A percentile compares a stretch with the other conserved stretches of the same genome.
Evolutionary conservation across 306 rosid species (phyloP).

Genomic region (Dalbergia cochinchinensis): DNA sequence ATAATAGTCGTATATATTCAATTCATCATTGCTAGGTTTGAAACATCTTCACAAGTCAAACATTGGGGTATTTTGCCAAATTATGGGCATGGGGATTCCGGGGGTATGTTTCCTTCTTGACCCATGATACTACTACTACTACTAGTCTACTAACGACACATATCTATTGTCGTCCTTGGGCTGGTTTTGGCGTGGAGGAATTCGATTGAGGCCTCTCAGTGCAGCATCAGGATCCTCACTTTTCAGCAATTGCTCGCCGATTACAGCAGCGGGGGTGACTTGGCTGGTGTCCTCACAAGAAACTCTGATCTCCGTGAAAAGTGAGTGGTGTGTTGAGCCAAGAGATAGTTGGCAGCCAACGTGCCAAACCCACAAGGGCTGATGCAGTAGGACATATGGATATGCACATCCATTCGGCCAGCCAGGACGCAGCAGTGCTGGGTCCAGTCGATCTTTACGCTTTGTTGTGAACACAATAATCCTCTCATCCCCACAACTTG

Average conservation of each 20-base stretch:
- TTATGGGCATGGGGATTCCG: too few relatives aligned
- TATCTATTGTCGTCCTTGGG: not conserved
- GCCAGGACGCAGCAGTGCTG: not conserved
- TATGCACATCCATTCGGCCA: conserved; percentile 16
- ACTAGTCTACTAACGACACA: too few relatives aligned
- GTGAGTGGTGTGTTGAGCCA: not conserved
- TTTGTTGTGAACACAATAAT: not conserved
- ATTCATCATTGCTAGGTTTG: too few relatives aligned
- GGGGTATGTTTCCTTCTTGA: too few relatives aligned
- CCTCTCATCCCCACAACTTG: not conserved
- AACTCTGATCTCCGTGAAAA: not conserved
- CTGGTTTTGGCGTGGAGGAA: not conserved
- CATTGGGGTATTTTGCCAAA: too few relatives aligned
- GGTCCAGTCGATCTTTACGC: not conserved
- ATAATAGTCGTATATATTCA: too few relatives aligned
- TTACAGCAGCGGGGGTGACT: not conserved
- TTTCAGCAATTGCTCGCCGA: conserved; percentile 3
- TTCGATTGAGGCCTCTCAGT: not conserved
- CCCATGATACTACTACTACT: too few relatives aligned
- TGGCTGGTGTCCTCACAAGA: not conserved
- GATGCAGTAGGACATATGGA: not conserved
- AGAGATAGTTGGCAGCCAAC: not conserved
- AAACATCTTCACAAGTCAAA: too few relatives aligned
- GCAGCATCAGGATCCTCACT: not conserved
- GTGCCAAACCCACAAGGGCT: not conserved